A percentile compares a stretch with the other conserved stretches of the same genome.
These are phyloP conservation scores for Babesia ovata DNA, from an alignment of 169 alveolate species.

Conservation along the genomic window DNA sequence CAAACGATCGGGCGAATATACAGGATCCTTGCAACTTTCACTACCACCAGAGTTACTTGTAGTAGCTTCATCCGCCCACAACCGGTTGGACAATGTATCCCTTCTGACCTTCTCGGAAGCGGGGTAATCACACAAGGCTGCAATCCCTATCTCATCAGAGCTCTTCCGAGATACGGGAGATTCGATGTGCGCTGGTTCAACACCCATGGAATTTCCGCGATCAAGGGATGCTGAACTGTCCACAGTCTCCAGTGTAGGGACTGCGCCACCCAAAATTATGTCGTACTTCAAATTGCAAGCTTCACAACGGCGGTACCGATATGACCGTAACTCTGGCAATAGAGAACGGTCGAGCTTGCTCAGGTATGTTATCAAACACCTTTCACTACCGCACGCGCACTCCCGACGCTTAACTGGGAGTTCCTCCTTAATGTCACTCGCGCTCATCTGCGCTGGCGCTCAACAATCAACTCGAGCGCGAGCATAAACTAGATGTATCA, in stretches of 20 bases:
- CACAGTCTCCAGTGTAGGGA: not conserved
- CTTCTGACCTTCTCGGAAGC: not conserved
- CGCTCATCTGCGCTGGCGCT: slow-evolving; percentile 8
- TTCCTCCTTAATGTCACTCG: not conserved
- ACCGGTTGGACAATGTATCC: not conserved
- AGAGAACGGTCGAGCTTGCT: slow-evolving; percentile 12
- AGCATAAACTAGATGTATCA: too few relatives aligned
- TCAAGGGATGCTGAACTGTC: not conserved
- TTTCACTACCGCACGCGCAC: slow-evolving; percentile 22
- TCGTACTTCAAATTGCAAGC: slow-evolving; percentile 17
- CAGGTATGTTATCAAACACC: slow-evolving; percentile 16
- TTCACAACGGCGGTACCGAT: slow-evolving; percentile 16
- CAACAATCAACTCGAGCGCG: too few relatives aligned
- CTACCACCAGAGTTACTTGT: not conserved
- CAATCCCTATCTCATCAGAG: not conserved
- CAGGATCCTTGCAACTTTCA: not conserved
- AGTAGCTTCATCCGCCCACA: not conserved
- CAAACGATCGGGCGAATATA: not conserved
- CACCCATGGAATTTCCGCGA: not conserved
- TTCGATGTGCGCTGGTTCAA: not conserved
- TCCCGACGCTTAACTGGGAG: not conserved
- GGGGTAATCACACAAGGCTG: slow-evolving; percentile 3
- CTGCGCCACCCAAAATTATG: not conserved
- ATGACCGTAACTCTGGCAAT: not conserved
- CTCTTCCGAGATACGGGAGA: not conserved